Evolutionary conservation across 805 yeast genomes (phyloP), one percentile per base, ranked within the genome.

Genomic region (Sugiyamaella chiloensis): DNA sequence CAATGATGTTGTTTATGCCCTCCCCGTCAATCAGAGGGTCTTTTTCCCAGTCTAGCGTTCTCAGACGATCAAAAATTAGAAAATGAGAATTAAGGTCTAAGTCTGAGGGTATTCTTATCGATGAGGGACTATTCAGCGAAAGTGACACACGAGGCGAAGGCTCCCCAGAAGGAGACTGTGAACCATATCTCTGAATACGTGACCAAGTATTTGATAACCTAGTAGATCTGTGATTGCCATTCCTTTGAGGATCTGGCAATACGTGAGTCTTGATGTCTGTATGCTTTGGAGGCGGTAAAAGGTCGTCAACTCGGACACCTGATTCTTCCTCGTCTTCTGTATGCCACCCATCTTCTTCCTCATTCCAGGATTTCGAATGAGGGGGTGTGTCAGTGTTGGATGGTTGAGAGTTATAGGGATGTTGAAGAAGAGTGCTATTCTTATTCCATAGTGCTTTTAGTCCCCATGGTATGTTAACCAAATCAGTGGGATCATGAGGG

Each of bases 401-500:
- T 19, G 32, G 16, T 8, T 26, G 6, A 6, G 8, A 9, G 46
- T 46, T 19, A 40, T 19, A 16, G 39, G 46, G 19, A 32, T 37
- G 23, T 19, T 40, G 14, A 11, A 26, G 24, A 23, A 40, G n/a
- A 24, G 42, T 9, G 4, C 9, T 24, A 8, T 36, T 37, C 40
- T 52, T 47, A 26, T 58, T 57, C 66, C 65, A 63, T 7, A 57
- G 51, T 3, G 63, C 65, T 43, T 59, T 59, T 16, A 64, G 50
- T 11, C 64, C 66, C 68, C 68, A 64, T 0, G 68, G 68, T 19
- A 59, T 58, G 48, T 59, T 61, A 14, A 51, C 47, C 7, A 60
- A 52, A 37, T 64, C 68, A 11, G 67, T 58, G 17, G 63, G 52
- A 47, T 64, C 68, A 21, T 54, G 52, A 2, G 68, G 68, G 4